Evolutionary conservation across 192 early-diverging fungal species (phyloP).

Genomic region (Backusella parvicylindrica): DNA sequence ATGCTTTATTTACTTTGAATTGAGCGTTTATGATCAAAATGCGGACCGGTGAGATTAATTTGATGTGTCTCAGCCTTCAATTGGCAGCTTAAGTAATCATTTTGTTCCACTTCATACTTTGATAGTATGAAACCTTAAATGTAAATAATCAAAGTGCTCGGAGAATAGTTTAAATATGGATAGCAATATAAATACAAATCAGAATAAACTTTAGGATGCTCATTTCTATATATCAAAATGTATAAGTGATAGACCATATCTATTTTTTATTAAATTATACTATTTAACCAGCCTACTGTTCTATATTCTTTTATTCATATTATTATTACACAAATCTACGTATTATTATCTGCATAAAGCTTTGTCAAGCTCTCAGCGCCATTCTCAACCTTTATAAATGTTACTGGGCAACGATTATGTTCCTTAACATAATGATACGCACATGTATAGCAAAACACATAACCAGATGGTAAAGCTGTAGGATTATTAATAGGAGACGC

Average conservation of each 20-base stretch:
- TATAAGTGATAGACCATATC: too few species aligned
- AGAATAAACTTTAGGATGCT: too few species aligned
- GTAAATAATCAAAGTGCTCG: not conserved
- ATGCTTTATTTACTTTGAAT: not conserved
- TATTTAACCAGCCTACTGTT: not conserved
- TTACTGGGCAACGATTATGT: slow-evolving; percentile 75
- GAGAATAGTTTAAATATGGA: not conserved
- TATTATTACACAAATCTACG: slow-evolving; percentile 2
- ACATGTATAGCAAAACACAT: slow-evolving; percentile 94
- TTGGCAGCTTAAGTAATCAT: not conserved
- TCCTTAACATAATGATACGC: slow-evolving; percentile 73
- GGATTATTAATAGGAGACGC: slow-evolving; percentile 70
- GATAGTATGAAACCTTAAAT: too few species aligned
- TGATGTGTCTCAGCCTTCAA: not conserved
- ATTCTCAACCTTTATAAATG: slow-evolving; percentile 45
- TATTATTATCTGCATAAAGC: slow-evolving; percentile 50
- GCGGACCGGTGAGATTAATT: not conserved
- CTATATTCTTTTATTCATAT: not conserved
- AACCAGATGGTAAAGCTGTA: slow-evolving; percentile 82
- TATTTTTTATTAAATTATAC: not conserved
- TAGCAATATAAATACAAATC: too few species aligned
- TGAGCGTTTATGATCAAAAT: not conserved
- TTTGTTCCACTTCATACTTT: not conserved
- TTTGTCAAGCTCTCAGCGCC: slow-evolving; percentile 59
- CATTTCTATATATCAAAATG: too few species aligned